Percentiles rank a stretch among this genome's conserved stretches.
Evolutionary conservation across 2,329 filamentous ascomycete species (phyloP).

Genomic region (Arthrobotrys musiformis): DNA sequence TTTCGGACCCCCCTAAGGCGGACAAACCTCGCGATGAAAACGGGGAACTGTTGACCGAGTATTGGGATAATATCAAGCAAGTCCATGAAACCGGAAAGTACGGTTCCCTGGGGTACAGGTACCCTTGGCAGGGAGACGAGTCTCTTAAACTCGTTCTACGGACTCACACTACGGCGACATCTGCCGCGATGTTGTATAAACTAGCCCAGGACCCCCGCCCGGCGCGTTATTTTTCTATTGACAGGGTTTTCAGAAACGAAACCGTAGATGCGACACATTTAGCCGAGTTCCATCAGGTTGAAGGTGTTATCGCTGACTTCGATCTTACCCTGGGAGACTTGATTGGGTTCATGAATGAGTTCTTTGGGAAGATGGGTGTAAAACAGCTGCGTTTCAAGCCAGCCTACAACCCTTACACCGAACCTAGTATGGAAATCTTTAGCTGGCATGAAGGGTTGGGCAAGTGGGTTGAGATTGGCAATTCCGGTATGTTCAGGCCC

Average conservation of each 20-base stretch:
- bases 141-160: slow-evolving; percentile 86
- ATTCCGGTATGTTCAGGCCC: slow-evolving; percentile 97
- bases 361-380: slow-evolving; percentile 97
- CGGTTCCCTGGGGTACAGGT: slow-evolving; percentile 94
- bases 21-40: slow-evolving; percentile 73
- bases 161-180: slow-evolving; percentile 95
- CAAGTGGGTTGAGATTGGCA: slow-evolving; percentile 97
- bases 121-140: slow-evolving; percentile 91
- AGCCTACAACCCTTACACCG: slow-evolving; percentile 94
- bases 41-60: slow-evolving; percentile 78
- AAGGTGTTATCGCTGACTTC: slow-evolving; percentile 98
- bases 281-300: slow-evolving; percentile 97
- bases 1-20: slow-evolving; percentile 83
- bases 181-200: slow-evolving; percentile 88
- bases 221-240: slow-evolving; percentile 97
- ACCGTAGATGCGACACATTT: slow-evolving; percentile 96
- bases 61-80: slow-evolving; percentile 86
- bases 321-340: slow-evolving; percentile 89
- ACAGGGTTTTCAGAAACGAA: slow-evolving; percentile 97
- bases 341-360: slow-evolving; percentile 93
- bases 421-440: slow-evolving; percentile 98
- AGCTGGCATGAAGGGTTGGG: slow-evolving; percentile 88
- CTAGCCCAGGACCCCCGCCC: slow-evolving; percentile 84
- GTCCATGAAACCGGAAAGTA: slow-evolving; percentile 93
- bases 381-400: slow-evolving; percentile 91